Percentiles rank a stretch among this genome's conserved stretches.
Conservation (phyloP, 371 early-diverging fungal species). For the Mortierella sp. region DNA sequence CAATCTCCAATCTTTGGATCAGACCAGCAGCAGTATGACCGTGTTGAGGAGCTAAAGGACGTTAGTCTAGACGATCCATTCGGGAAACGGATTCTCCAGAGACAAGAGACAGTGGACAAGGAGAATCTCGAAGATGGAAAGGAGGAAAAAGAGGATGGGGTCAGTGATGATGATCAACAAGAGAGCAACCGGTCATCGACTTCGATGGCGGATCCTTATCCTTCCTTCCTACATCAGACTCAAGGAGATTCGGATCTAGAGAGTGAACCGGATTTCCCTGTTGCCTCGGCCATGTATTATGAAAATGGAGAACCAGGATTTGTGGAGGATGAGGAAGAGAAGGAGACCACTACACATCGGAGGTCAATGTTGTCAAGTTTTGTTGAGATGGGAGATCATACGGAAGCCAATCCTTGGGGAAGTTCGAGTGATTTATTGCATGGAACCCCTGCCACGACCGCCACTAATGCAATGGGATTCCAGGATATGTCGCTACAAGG, state of each 20-base stretch:
- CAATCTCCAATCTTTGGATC: too few species aligned
- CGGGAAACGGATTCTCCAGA: slow-evolving; percentile 5
- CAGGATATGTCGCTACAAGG: slow-evolving; percentile 2
- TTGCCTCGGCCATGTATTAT: slow-evolving; percentile 49
- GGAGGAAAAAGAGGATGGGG: background rate
- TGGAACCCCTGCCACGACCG: background rate
- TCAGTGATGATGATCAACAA: background rate
- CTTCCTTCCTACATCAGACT: slow-evolving; percentile 1
- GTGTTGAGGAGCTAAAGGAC: too few species aligned
- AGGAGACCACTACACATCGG: background rate
- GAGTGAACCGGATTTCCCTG: slow-evolving; percentile 27
- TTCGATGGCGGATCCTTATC: background rate
- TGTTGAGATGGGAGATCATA: slow-evolving; percentile 24
- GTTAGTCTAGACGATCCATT: too few species aligned
- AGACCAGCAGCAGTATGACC: too few species aligned
- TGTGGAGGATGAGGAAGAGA: slow-evolving; percentile 7
- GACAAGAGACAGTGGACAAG: background rate
- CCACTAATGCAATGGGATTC: background rate
- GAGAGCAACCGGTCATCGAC: slow-evolving; percentile 10
- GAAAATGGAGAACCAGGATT: slow-evolving; percentile 28
- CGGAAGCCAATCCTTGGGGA: slow-evolving; percentile 29
- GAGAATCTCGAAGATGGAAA: slow-evolving; percentile 18
- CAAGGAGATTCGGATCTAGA: slow-evolving; percentile 36
- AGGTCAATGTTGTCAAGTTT: slow-evolving; percentile 9
- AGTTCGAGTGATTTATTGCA: slow-evolving; percentile 26